Evolutionary conservation across 345 rosid species (phyloP), one percentile per base, ranked within the genome.

Genomic region (Rubroshorea leprosula): DNA sequence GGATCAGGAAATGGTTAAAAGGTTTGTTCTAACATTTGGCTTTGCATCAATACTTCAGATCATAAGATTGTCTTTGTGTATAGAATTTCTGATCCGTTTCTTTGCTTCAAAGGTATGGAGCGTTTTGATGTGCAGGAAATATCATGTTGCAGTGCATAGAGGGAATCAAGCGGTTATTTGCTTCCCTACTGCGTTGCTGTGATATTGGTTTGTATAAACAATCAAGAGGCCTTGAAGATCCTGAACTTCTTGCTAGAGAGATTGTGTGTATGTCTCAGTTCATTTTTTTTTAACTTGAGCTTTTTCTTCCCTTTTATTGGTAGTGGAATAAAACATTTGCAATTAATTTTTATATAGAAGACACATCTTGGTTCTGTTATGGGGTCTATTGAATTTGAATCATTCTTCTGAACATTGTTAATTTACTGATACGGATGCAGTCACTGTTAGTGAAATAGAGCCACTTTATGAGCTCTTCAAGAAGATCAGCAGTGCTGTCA

Each of bases 401-500:
- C 11, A 38, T 65, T 70, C 22, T 18, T 57, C 23, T 68, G 61
- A 67, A 45, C 27, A 31, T 29, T 66, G 23, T 58, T 60, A 17
- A 23, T 65, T 66, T 61, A n/a, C n/a, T n/a, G n/a, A n/a, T n/a
- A n/a, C n/a, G n/a, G n/a, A n/a, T n/a, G n/a, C n/a, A n/a, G n/a
- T 93, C 66, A 89, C 90, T 64, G 99, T 89, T 49, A 93, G 99
- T 72, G 99, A 93, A 78, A 85, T 93, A 50, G 99, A 93, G 73
- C 97, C 99, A 22, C 86, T 93, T 18, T 93, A 93, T 65, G 99
- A 93, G 74, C 92, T 93, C 22, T 93, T 93, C 64, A 89, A 93
- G 85, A 89, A 93, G 83, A 93, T 93, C 61, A 89, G 99, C 76
- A 93, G 99, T 55, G 99, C 94, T 7, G 99, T 93, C 63, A 89